Conservation (phyloP, 345 rosid genomes). For the Microthlaspi erraticum region DNA sequence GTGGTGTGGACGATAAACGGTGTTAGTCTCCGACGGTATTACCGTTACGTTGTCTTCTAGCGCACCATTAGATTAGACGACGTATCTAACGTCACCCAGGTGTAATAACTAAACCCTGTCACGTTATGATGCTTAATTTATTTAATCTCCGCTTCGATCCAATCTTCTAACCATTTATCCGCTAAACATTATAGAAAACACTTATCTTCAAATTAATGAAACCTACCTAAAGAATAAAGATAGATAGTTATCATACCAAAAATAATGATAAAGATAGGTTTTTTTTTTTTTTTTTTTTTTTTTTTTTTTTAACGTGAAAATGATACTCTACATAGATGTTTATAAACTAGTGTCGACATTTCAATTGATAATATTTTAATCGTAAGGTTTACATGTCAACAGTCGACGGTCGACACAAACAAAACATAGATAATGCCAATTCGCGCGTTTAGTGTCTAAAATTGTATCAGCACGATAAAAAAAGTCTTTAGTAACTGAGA, state of each 20-base stretch:
- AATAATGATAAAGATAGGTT: no score
- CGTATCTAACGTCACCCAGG: background rate
- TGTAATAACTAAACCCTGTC: background rate
- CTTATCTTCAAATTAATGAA: background rate
- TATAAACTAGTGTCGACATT: no score
- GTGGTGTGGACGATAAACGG: slow-evolving; percentile 18
- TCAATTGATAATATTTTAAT: no score
- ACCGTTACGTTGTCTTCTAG: background rate
- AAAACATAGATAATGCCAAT: background rate
- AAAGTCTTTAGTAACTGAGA: no score
- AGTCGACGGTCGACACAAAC: no score
- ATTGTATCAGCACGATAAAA: background rate
- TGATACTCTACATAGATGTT: no score
- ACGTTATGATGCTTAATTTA: slow-evolving; percentile 5
- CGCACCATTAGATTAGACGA: background rate
- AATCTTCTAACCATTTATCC: background rate
- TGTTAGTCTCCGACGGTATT: slow-evolving; percentile 6
- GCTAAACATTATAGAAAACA: background rate
- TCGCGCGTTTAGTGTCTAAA: no score
- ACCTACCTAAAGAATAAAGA: background rate
- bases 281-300: no score
- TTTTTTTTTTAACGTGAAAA: no score
- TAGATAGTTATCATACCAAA: no score
- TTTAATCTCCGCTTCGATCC: background rate
- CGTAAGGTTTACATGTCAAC: background rate